Evolutionary conservation across 371 early-diverging fungal genomes (phyloP).

Genomic region (Zychaea mexicana): DNA sequence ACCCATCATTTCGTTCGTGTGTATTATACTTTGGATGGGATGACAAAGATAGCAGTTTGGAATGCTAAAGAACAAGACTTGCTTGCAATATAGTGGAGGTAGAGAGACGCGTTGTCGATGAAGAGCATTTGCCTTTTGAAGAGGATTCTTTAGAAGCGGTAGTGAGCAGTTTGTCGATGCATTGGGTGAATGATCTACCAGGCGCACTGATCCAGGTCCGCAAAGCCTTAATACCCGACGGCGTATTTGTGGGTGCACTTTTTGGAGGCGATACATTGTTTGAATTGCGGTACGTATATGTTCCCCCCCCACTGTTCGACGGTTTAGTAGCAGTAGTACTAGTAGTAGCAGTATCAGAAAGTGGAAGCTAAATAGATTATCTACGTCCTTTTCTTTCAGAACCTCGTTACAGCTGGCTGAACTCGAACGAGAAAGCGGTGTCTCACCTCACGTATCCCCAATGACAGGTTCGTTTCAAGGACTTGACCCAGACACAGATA

Average conservation of each 20-base stretch:
- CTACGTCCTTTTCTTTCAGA: slow-evolving; percentile 49
- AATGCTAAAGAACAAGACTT: too few relatives aligned
- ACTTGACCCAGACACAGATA: slow-evolving; percentile 2
- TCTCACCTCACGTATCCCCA: slow-evolving; percentile 92
- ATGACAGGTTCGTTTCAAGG: too few relatives aligned
- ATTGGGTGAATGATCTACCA: slow-evolving; percentile 97
- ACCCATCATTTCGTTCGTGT: slow-evolving; percentile 29
- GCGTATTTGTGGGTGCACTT: slow-evolving; percentile 90
- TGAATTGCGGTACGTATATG: slow-evolving; percentile 84
- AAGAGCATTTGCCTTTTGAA: slow-evolving; percentile 79
- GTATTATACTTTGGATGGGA: too few relatives aligned
- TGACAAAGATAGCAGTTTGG: neutral
- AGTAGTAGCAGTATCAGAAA: too few relatives aligned
- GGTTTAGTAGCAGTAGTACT: too few relatives aligned
- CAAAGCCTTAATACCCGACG: slow-evolving; percentile 85
- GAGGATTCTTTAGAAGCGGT: slow-evolving; percentile 86
- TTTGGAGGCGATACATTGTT: slow-evolving; percentile 95
- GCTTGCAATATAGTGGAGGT: slow-evolving; percentile 58
- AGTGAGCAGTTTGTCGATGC: slow-evolving; percentile 83
- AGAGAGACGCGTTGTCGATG: slow-evolving; percentile 81
- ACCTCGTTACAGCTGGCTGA: slow-evolving; percentile 93
- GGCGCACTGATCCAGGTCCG: slow-evolving; percentile 85
- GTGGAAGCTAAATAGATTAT: too few relatives aligned
- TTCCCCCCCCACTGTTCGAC: too few relatives aligned
- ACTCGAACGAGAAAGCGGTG: slow-evolving; percentile 86